These are phyloP conservation scores for Immersiella caudata DNA, from an alignment of 495 filamentous ascomycete species.

Conservation along the genomic window DNA sequence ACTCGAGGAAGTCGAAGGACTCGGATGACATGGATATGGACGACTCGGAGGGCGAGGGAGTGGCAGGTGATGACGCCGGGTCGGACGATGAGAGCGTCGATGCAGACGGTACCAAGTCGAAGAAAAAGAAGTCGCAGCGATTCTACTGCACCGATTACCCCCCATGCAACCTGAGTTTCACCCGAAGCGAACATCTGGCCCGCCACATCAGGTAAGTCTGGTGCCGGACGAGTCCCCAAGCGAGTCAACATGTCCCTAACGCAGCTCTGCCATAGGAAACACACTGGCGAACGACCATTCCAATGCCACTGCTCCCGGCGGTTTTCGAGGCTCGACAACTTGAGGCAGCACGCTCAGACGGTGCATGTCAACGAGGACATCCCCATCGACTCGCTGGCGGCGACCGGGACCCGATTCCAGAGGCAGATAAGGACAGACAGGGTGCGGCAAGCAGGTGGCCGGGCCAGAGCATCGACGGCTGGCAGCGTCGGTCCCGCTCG, in stretches of 20 bases:
- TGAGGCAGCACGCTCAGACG: conserved; percentile 95
- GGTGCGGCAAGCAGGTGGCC: conserved; percentile 68
- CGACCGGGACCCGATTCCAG: conserved; percentile 91
- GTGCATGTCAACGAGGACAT: conserved; percentile 98
- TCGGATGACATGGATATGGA: conserved; percentile 79
- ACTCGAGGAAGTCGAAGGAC: conserved; percentile 63
- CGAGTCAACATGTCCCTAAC: conserved; percentile 32
- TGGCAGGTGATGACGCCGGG: conserved; percentile 58
- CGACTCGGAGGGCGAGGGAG: conserved; percentile 64
- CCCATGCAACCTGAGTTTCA: conserved; percentile 92
- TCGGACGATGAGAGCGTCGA: conserved; percentile 80
- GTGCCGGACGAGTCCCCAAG: background rate
- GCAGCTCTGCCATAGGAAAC: conserved; percentile 64
- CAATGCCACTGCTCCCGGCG: conserved; percentile 94
- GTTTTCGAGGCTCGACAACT: conserved; percentile 96
- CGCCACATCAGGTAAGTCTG: conserved; percentile 79
- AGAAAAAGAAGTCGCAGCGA: conserved; percentile 95
- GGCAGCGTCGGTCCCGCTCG: conserved; percentile 65
- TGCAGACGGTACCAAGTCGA: conserved; percentile 65
- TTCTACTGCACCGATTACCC: conserved; percentile 99
- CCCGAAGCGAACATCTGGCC: conserved; percentile 92
- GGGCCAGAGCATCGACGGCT: conserved; percentile 75
- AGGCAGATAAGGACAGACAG: conserved; percentile 82
- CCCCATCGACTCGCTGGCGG: conserved; percentile 87
- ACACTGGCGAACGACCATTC: conserved; percentile 96